Base-by-base conservation (phyloP, 1,284 basidiomycete genomes). In the Sparassis latifolia region DNA sequence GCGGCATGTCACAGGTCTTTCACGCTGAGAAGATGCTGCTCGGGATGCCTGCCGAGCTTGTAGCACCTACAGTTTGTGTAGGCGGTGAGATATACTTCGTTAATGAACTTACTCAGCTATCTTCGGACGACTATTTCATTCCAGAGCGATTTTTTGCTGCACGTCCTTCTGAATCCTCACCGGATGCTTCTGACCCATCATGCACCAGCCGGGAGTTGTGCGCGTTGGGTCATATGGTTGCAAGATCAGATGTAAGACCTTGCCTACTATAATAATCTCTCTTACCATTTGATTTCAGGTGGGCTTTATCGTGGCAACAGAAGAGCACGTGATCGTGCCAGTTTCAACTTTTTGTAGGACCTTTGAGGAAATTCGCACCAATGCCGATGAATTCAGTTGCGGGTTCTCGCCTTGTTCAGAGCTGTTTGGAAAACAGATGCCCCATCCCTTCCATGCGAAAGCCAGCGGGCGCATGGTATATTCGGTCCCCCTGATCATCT, bases 51-150 rank as follows among this genome's bases (percentile, higher is more conserved):
- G 51, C 49, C 27, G 33, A 40, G 0, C n/a, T 55, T 9, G 42
- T 51, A 2, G 49, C 61, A 0, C 64, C 61, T 6, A 56, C 52
- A 33, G 45, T 60, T 10, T 44, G 45, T 9, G 31, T 62, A 3
- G 29, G 55, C 4, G n/a, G 31, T 0, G 29, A 46, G 10, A 44
- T 62, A 39, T 67, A 55, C 55, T 68, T 59, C 20, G 29, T 63
- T 10, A 51, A 62, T 10, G 58, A 68, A 41, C 52, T 68, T 1
- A 42, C 57, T 0, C 48, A 53, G 10, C 45, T 41, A 30, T 4
- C 2, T 4, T 30, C 42, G 10, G 20, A 4, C 12, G 35, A 6
- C 7, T 37, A 12, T 6, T 37, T 37, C 35, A 37, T 37, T 7
- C 35, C 35, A 12, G 7, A 7, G 12, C 35, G 35, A 7, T 37